A percentile compares a stretch with the other conserved stretches of the same genome.
phyloP scores from a whole-genome alignment of 2,329 filamentous ascomycete genomes.

The Dactylellina parvicollis region DNA sequence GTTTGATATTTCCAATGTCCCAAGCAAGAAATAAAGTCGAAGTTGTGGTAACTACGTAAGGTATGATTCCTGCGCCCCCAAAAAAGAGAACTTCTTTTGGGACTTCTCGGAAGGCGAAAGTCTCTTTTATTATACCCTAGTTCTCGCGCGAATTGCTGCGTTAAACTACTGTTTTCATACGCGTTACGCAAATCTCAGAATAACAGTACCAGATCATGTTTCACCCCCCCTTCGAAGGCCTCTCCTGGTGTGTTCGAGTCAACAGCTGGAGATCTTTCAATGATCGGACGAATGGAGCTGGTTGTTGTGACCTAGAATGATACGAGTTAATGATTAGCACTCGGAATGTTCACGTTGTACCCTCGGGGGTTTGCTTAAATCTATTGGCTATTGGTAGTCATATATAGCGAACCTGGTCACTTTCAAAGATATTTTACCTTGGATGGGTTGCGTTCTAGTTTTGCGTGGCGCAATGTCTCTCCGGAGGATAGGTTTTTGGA shows the following conservation, averaged over 20 bases:
- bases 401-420: not conserved
- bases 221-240: slow-evolving; percentile 65
- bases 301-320: slow-evolving; percentile 50
- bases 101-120: slow-evolving; percentile 72
- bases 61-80: slow-evolving; percentile 80
- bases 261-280: slow-evolving; percentile 30
- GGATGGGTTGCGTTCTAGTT: slow-evolving; percentile 43
- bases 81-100: slow-evolving; percentile 75
- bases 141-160: not conserved
- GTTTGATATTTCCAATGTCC: slow-evolving; percentile 77
- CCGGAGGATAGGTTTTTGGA: not conserved
- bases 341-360: not conserved
- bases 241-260: not conserved
- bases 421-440: slow-evolving; percentile 1
- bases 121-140: slow-evolving; percentile 74
- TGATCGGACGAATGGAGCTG: slow-evolving; percentile 52
- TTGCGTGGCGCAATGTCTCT: slow-evolving; percentile 13
- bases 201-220: slow-evolving; percentile 69
- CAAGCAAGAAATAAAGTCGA: slow-evolving; percentile 84
- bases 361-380: no score
- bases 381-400: no score
- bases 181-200: not conserved
- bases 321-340: not conserved
- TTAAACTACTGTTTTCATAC: slow-evolving; percentile 27
- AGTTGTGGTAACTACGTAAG: slow-evolving; percentile 84